Evolutionary conservation across 257 asterid species (phyloP).

Genomic region (Solanum infundibuliforme): DNA sequence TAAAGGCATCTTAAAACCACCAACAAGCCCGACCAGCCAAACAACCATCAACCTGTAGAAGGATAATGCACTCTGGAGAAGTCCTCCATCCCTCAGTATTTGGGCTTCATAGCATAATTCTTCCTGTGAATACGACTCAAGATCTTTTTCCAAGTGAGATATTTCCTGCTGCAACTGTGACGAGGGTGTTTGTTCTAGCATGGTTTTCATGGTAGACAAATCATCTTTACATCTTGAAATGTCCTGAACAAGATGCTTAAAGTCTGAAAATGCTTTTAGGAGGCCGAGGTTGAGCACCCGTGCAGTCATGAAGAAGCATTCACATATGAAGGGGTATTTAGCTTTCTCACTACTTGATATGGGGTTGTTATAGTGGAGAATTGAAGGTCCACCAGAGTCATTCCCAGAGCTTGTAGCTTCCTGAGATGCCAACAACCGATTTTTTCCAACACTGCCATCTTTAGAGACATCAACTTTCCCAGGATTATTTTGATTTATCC

Average conservation of each 20-base stretch:
- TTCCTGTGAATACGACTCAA: conserved; percentile 68
- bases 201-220: conserved; percentile 59
- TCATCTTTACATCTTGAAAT: conserved; percentile 78
- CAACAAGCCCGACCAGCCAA: conserved; percentile 80
- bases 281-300: conserved; percentile 89
- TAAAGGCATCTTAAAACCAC: conserved; percentile 90
- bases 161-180: conserved; percentile 78
- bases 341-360: conserved; percentile 34
- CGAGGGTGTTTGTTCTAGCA: conserved; percentile 69
- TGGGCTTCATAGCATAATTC: conserved; percentile 95
- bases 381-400: conserved; percentile 24
- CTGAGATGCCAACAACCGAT: conserved; percentile 55
- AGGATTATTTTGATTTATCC: conserved; percentile 37
- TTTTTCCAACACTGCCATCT: conserved; percentile 34
- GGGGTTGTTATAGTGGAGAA: conserved; percentile 14
- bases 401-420: conserved; percentile 63
- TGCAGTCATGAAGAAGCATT: conserved; percentile 98
- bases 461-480: conserved; percentile 23
- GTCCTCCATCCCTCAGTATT: conserved; percentile 79
- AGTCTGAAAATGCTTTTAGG: conserved; percentile 92
- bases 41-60: conserved; percentile 84
- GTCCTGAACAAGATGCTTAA: conserved; percentile 93
- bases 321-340: conserved; percentile 75
- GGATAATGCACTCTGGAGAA: conserved; percentile 80
- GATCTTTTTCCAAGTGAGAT: conserved; percentile 66